Evolutionary conservation across 257 asterid species (phyloP).

Genomic region (Solanum arcanum): DNA sequence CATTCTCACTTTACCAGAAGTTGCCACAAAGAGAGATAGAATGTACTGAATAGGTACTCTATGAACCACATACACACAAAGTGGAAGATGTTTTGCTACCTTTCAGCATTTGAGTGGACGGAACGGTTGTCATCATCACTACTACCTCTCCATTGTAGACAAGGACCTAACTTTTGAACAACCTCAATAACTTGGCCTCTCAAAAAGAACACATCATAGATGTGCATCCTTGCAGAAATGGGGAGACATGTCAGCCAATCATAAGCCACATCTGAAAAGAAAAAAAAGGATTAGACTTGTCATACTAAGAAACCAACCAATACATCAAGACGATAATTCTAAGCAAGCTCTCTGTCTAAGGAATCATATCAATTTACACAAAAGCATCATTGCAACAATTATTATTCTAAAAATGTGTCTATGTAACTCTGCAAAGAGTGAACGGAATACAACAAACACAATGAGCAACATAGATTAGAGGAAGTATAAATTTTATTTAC

Average conservation of each 20-base stretch:
- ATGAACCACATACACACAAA: background rate
- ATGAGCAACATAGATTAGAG: background rate
- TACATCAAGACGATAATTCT: background rate
- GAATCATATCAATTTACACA: background rate
- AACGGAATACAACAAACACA: background rate
- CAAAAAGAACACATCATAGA: slow-evolving; percentile 69
- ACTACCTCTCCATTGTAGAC: slow-evolving; percentile 44
- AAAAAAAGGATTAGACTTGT: slow-evolving; percentile 8
- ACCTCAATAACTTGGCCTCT: slow-evolving; percentile 53
- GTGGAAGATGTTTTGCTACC: slow-evolving; percentile 25
- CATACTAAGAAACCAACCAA: background rate
- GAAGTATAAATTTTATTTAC: background rate
- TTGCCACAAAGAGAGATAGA: background rate
- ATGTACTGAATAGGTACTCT: background rate
- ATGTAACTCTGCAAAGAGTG: background rate
- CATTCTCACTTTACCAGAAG: background rate
- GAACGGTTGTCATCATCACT: slow-evolving; percentile 27
- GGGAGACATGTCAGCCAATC: slow-evolving; percentile 89
- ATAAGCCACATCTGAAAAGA: slow-evolving; percentile 55
- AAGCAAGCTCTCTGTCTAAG: background rate
- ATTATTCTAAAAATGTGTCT: background rate
- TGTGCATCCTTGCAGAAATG: slow-evolving; percentile 59
- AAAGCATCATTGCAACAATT: background rate
- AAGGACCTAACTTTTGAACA: slow-evolving; percentile 64
- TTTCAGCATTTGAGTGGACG: slow-evolving; percentile 69